phyloP scores from a whole-genome alignment of 75 land plant genomes.

The Sequoiadendron giganteum region DNA sequence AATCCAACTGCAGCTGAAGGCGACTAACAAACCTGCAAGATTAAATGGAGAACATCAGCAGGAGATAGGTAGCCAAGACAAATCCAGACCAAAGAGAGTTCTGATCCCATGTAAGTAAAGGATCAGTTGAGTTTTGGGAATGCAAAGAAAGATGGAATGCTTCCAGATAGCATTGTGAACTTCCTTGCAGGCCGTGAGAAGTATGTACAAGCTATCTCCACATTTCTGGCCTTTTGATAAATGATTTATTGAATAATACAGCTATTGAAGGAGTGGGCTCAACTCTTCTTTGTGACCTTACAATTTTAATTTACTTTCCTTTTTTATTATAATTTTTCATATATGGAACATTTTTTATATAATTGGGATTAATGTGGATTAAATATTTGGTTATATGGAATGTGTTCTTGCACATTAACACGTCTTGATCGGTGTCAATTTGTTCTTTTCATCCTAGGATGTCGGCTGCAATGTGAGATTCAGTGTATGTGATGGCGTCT shows the following conservation, averaged over 20 bases:
- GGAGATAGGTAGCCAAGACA: background rate
- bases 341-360: background rate
- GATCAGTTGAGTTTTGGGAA: background rate
- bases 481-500: background rate
- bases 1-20: background rate
- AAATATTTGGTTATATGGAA: background rate
- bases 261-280: background rate
- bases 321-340: background rate
- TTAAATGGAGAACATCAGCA: background rate
- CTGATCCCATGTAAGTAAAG: background rate
- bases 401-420: background rate
- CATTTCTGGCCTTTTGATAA: background rate
- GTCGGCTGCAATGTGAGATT: background rate
- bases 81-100: background rate
- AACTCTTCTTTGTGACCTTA: background rate
- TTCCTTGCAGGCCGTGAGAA: slow-evolving; percentile 12
- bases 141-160: slow-evolving; percentile 8
- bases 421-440: background rate
- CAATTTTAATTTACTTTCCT: background rate
- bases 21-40: background rate
- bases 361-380: background rate
- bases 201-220: background rate
- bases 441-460: background rate
- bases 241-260: background rate
- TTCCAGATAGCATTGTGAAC: slow-evolving; percentile 9